Evolutionary conservation across 2,329 filamentous ascomycete species (phyloP).

Genomic region (Ceratocystis lukuohia): DNA sequence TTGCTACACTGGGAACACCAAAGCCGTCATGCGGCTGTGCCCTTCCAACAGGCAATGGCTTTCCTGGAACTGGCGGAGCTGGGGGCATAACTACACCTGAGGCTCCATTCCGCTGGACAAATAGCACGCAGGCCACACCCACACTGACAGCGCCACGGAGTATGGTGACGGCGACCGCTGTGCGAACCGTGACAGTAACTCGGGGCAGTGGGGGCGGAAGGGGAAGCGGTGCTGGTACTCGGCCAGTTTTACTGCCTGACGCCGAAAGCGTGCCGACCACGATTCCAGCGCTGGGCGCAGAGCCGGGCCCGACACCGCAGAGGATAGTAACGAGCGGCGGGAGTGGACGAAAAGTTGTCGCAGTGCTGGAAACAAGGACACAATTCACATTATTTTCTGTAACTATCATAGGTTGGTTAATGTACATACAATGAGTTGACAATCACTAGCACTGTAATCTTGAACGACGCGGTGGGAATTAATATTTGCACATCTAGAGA

Average conservation of each 20-base stretch:
- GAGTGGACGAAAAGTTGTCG: neutral
- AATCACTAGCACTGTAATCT: neutral
- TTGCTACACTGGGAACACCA: constrained; percentile 12
- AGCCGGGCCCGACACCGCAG: neutral
- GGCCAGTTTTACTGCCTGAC: constrained; percentile 7
- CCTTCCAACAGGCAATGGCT: neutral
- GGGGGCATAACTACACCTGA: neutral
- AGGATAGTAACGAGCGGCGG: constrained; percentile 5
- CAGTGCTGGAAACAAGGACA: neutral
- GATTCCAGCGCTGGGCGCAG: constrained; percentile 14
- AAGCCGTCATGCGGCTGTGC: neutral
- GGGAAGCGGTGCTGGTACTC: neutral
- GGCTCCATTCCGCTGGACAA: constrained; percentile 5
- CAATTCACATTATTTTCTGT: neutral
- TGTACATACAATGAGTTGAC: neutral
- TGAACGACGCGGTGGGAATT: neutral
- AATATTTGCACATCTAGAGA: constrained; percentile 6
- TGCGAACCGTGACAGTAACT: constrained; percentile 14
- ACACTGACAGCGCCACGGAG: neutral
- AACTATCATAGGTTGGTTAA: neutral
- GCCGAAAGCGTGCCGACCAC: constrained; percentile 14
- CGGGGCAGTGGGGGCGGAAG: neutral
- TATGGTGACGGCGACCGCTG: constrained; percentile 12
- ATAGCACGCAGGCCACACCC: neutral
- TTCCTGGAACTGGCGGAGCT: neutral